Percentiles rank a stretch among this genome's conserved stretches.
phyloP scores from a whole-genome alignment of 768 basidiomycete species.

The Russula vinacea region DNA sequence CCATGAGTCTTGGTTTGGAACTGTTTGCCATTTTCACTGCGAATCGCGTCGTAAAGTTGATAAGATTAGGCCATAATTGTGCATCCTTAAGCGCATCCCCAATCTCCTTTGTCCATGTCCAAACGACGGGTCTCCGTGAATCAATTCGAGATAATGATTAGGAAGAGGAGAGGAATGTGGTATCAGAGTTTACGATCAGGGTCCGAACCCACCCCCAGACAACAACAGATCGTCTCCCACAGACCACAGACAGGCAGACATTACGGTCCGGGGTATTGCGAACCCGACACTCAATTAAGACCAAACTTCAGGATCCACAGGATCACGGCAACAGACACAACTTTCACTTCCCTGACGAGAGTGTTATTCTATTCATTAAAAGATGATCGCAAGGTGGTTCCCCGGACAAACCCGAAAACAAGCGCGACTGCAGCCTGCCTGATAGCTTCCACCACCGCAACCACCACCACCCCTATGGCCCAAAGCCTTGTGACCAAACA shows the following conservation, averaged over 20 bases:
- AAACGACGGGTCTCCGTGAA: conserved; percentile 15
- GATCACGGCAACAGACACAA: conserved; percentile 7
- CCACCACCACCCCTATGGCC: neutral
- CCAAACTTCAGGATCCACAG: conserved; percentile 8
- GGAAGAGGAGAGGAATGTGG: neutral
- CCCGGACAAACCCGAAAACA: conserved; percentile 23
- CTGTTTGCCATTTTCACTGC: neutral
- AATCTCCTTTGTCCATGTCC: neutral
- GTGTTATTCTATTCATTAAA: neutral
- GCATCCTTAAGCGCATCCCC: conserved; percentile 8
- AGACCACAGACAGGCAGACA: neutral
- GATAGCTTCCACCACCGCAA: neutral
- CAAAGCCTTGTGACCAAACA: conserved; percentile 21
- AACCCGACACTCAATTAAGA: neutral
- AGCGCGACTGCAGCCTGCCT: conserved; percentile 7
- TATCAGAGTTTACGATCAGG: conserved; percentile 24
- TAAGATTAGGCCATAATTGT: conserved; percentile 7
- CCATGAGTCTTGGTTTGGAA: neutral
- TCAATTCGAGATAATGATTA: conserved; percentile 7
- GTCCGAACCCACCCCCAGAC: conserved; percentile 13
- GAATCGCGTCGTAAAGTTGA: neutral
- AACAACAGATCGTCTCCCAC: conserved; percentile 3
- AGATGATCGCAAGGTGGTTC: conserved; percentile 1
- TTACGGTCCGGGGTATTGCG: conserved; percentile 1
- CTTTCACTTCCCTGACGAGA: neutral